Conservation (phyloP, 768 basidiomycete species). For the Pisolithus marmoratus region DNA sequence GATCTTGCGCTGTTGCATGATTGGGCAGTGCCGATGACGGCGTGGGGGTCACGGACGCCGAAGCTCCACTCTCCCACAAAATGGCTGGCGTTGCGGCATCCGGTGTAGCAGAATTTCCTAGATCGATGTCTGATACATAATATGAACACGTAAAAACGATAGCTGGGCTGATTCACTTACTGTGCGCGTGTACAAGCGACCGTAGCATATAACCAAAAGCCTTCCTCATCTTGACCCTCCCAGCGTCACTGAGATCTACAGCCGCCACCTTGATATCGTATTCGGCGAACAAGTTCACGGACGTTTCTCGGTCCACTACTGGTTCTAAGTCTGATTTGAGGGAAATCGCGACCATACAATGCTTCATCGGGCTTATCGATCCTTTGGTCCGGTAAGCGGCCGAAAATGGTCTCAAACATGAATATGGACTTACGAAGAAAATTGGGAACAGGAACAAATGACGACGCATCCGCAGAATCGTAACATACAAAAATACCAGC, state of each 20-base stretch:
- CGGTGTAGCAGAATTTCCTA: slow-evolving; percentile 72
- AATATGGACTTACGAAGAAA: slow-evolving; percentile 57
- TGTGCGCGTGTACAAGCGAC: slow-evolving; percentile 47
- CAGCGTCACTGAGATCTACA: slow-evolving; percentile 53
- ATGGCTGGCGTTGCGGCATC: slow-evolving; percentile 44
- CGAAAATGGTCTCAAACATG: slow-evolving; percentile 1
- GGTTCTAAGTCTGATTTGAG: slow-evolving; percentile 77
- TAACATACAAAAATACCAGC: slow-evolving; percentile 87
- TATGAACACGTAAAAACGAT: slow-evolving; percentile 6
- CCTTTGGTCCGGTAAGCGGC: slow-evolving; percentile 34
- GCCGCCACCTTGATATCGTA: slow-evolving; percentile 79
- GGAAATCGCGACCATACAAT: slow-evolving; percentile 72
- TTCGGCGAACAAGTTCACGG: slow-evolving; percentile 42
- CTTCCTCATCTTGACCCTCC: slow-evolving; percentile 67
- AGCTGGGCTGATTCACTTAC: slow-evolving; percentile 17
- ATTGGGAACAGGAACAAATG: slow-evolving; percentile 60
- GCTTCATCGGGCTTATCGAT: slow-evolving; percentile 48
- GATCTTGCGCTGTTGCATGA: slow-evolving; percentile 26
- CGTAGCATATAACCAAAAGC: slow-evolving; percentile 72
- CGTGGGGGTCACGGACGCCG: slow-evolving; percentile 48
- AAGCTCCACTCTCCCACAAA: slow-evolving; percentile 49
- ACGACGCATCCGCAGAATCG: slow-evolving; percentile 57
- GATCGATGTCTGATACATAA: slow-evolving; percentile 33
- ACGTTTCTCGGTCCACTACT: slow-evolving; percentile 52
- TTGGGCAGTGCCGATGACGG: slow-evolving; percentile 34